A percentile compares a stretch with the other conserved stretches of the same genome.
Evolutionary conservation across 2,329 filamentous ascomycete species (phyloP).

Genomic region (Paraphoma sp.): DNA sequence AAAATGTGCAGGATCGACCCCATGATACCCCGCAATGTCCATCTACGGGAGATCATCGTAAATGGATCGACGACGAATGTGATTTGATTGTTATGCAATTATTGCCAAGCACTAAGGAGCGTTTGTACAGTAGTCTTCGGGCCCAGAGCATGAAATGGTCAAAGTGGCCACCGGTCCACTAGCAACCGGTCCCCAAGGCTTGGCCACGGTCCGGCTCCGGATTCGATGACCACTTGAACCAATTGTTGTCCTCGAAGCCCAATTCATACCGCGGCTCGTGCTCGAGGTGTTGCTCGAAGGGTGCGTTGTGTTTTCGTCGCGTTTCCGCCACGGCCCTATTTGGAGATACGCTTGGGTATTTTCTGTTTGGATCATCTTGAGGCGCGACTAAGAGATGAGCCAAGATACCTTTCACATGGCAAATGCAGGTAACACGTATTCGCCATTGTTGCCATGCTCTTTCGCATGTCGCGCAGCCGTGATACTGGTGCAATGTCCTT

Average conservation of each 20-base stretch:
- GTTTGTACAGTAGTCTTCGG: background rate
- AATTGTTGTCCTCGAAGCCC: background rate
- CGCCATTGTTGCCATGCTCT: too few relatives aligned
- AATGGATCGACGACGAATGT: background rate
- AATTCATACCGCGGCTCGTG: background rate
- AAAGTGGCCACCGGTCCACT: background rate
- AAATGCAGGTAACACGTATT: too few relatives aligned
- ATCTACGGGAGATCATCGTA: background rate
- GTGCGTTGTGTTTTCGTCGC: too few relatives aligned
- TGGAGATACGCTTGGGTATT: too few relatives aligned
- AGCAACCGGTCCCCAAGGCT: background rate
- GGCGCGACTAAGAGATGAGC: too few relatives aligned
- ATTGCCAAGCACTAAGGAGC: background rate
- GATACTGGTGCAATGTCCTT: too few relatives aligned
- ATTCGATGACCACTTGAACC: background rate
- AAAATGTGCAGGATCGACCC: background rate
- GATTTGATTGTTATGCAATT: background rate
- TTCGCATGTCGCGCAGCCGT: too few relatives aligned
- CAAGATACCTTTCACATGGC: too few relatives aligned
- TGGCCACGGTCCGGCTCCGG: background rate
- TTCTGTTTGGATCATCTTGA: too few relatives aligned
- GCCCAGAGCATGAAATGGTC: background rate
- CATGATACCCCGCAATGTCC: background rate
- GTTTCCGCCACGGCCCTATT: too few relatives aligned
- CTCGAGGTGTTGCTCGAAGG: background rate